phyloP scores from a whole-genome alignment of 1,139 yeast genomes.

The Kodamaea ohmeri region DNA sequence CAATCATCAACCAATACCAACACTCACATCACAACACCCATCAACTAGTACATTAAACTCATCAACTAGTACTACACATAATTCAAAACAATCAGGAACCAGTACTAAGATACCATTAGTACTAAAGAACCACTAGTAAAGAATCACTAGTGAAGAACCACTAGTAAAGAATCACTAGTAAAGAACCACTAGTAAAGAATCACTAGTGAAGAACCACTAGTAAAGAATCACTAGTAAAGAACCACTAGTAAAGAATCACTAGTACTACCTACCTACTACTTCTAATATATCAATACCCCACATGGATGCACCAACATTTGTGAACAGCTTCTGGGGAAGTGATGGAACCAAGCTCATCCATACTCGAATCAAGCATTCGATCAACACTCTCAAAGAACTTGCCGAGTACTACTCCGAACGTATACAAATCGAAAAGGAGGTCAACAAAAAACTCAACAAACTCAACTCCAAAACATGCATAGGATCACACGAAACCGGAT shows the following conservation, averaged over 20 bases:
- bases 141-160: too few species aligned
- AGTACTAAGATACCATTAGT: too few species aligned
- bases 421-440: constrained; percentile 69
- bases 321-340: constrained; percentile 53
- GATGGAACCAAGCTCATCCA: constrained; percentile 51
- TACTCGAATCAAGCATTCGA: constrained; percentile 45
- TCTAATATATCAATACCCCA: not conserved
- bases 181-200: too few species aligned
- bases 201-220: too few species aligned
- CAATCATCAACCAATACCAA: not conserved
- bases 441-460: constrained; percentile 50
- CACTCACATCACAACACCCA: not conserved
- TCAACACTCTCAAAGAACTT: constrained; percentile 43
- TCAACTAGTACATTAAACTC: not conserved
- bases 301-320: constrained; percentile 28
- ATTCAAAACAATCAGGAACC: too few species aligned
- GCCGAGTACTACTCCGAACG: constrained; percentile 48
- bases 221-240: not conserved
- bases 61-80: too few species aligned
- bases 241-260: not conserved
- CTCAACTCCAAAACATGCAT: constrained; percentile 47
- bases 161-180: too few species aligned
- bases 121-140: too few species aligned
- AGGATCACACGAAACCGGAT: constrained; percentile 61
- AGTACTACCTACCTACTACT: not conserved